Evolutionary conservation across 352 stramenopile genomes (phyloP).

Genomic region (Thalassiosira exigua): DNA sequence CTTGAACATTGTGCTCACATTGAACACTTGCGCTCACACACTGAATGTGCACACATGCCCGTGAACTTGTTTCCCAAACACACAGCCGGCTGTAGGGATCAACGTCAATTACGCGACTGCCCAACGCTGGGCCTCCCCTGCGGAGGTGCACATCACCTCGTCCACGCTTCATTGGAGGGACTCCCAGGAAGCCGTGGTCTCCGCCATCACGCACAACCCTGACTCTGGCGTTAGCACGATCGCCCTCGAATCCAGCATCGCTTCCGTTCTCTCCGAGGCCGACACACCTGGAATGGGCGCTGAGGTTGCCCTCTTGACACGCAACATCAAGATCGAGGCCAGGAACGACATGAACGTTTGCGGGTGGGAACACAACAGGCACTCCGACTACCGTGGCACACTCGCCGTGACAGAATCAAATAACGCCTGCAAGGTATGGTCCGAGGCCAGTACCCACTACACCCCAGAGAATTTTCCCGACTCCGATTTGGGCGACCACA

Average conservation of each 20-base stretch:
- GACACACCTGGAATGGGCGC: conserved; percentile 47
- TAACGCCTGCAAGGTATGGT: conserved; percentile 3
- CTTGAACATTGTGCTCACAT: neutral
- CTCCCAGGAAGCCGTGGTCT: conserved; percentile 23
- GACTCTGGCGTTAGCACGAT: conserved; percentile 26
- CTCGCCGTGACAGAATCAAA: conserved; percentile 2
- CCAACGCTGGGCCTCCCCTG: conserved; percentile 44
- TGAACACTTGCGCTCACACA: neutral
- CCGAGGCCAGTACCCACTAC: conserved; percentile 2
- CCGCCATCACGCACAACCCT: conserved; percentile 37
- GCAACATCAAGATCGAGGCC: conserved; percentile 67
- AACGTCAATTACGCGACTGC: conserved; percentile 11
- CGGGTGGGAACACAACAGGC: neutral
- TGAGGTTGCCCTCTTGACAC: conserved; percentile 56
- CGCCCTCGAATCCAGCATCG: conserved; percentile 37
- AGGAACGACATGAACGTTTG: conserved; percentile 7
- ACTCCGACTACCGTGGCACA: conserved; percentile 11
- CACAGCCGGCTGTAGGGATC: conserved; percentile 50
- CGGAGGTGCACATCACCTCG: conserved; percentile 60
- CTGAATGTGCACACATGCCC: neutral
- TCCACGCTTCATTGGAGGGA: conserved; percentile 48
- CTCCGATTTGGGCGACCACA: neutral
- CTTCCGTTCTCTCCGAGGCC: conserved; percentile 37
- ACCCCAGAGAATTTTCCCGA: conserved; percentile 10
- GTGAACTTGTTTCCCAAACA: too few species aligned